These are phyloP conservation scores for Psilocybe mexicana DNA, from an alignment of 1,284 basidiomycete genomes.

Conservation along the genomic window DNA sequence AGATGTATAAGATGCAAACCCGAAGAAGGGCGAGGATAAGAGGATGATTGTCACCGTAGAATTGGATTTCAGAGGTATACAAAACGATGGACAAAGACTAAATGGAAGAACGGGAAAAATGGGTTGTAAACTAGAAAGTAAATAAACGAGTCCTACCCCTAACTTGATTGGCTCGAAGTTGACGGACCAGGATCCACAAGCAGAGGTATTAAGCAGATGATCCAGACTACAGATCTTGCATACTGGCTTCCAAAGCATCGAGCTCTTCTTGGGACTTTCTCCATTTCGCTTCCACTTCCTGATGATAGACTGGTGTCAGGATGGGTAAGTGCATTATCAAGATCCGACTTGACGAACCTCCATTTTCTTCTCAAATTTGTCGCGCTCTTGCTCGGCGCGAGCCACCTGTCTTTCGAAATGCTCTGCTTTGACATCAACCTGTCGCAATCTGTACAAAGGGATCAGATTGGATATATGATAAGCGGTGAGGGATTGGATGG, in stretches of 20 bases:
- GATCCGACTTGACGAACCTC: conserved; percentile 56
- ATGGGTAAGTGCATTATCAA: background rate
- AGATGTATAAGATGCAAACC: too few relatives aligned
- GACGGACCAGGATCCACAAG: conserved; percentile 4
- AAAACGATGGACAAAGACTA: conserved; percentile 14
- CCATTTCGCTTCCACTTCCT: conserved; percentile 82
- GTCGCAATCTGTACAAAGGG: conserved; percentile 71
- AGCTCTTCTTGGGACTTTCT: conserved; percentile 80
- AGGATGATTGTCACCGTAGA: conserved; percentile 2
- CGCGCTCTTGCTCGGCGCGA: conserved; percentile 89
- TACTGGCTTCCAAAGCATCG: conserved; percentile 82
- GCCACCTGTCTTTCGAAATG: conserved; percentile 95
- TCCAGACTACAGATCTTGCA: conserved; percentile 73
- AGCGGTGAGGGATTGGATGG: background rate
- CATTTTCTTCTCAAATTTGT: conserved; percentile 93
- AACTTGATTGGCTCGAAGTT: background rate
- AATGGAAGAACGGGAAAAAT: conserved; percentile 10
- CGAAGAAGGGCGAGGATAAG: background rate
- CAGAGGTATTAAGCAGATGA: conserved; percentile 14
- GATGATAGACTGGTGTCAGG: background rate
- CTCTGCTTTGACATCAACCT: conserved; percentile 98
- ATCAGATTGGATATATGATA: conserved; percentile 2
- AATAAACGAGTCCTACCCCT: background rate
- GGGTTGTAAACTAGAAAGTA: conserved; percentile 8
- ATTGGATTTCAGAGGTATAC: conserved; percentile 22